Evolutionary conservation across 2,329 filamentous ascomycete species (phyloP), one percentile per base, ranked within the genome.

Genomic region (Acephala macrosclerotiorum): DNA sequence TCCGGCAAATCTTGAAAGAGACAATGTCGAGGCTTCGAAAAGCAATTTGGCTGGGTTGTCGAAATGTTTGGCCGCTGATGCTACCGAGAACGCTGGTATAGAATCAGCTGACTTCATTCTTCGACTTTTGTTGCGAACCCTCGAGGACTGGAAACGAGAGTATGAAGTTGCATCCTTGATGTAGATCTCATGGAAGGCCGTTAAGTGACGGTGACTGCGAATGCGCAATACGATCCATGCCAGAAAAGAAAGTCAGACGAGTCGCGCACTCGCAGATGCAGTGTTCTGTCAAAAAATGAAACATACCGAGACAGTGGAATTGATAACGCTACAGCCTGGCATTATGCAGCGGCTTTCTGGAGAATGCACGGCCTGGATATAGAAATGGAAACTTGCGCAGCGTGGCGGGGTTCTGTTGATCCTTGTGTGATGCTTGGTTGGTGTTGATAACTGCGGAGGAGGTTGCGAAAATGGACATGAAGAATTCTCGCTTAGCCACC

Each of bases 271-370:
- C 18, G 35, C 29, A 57, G 29, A 20, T 57, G 55, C 55, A 36
- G 55, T 38, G 18, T 38, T 36, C 55, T 18, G 47, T 33, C 9
- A 22, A 56, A 61, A n/a, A 40, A 29, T 64, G 61, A 68, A 68
- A 68, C 67, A 49, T 65, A 69, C 67, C 67, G 58, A 64, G 22
- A 33, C 25, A 20, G 57, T 67, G 67, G 62, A 51, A 51, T 36
- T 29, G 36, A 53, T 62, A 60, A 36, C 20, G 47, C 42, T 65
- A 36, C 65, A 65, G 60, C 36, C 35, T 56, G 60, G 64, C 60
- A 63, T 63, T 20, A 29, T 59, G 64, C 64, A 66, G 58, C 58
- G 51, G 47, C 40, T 33, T 35, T 38, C 25, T n/a, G 53, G 26
- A 26, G 3, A 8, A 26, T 29, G 25, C 49, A 53, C 25, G 49